These are phyloP conservation scores for Onygenales sp. DNA, from an alignment of 2,329 filamentous ascomycete species.

Conservation along the genomic window DNA sequence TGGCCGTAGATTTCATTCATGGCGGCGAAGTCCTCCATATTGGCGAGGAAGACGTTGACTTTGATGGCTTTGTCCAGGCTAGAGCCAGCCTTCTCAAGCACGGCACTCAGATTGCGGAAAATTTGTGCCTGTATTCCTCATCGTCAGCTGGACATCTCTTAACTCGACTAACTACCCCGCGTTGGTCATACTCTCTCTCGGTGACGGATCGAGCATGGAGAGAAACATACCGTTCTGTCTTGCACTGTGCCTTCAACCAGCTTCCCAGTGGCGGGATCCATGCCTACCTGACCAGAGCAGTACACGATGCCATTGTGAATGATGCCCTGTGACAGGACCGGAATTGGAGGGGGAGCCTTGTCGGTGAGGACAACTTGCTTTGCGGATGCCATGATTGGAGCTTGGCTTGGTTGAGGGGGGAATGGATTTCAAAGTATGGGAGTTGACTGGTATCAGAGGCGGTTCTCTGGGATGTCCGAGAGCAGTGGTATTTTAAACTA, in stretches of 20 bases:
- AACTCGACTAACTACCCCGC: too few relatives aligned
- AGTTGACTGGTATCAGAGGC: neutral
- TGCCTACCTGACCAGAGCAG: slow-evolving; percentile 55
- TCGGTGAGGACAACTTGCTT: slow-evolving; percentile 36
- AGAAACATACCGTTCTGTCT: slow-evolving; percentile 9
- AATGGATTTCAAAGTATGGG: too few relatives aligned
- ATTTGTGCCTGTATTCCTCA: slow-evolving; percentile 29
- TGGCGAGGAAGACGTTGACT: slow-evolving; percentile 56
- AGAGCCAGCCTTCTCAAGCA: slow-evolving; percentile 53
- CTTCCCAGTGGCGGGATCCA: slow-evolving; percentile 46
- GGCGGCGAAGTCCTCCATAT: slow-evolving; percentile 58
- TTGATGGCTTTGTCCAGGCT: slow-evolving; percentile 54
- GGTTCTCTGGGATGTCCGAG: neutral
- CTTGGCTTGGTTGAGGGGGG: neutral
- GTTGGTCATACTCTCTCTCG: too few relatives aligned
- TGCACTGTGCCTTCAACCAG: slow-evolving; percentile 43
- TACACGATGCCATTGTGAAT: slow-evolving; percentile 59
- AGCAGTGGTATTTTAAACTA: neutral
- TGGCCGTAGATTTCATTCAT: slow-evolving; percentile 84
- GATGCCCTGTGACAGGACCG: slow-evolving; percentile 53
- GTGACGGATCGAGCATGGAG: too few relatives aligned
- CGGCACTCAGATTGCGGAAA: slow-evolving; percentile 49
- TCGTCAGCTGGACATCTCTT: neutral
- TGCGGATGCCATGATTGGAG: slow-evolving; percentile 21
- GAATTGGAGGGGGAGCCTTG: slow-evolving; percentile 44